These are phyloP conservation scores for Ogataea saltuana DNA, from an alignment of 805 yeast genomes.

Conservation along the genomic window DNA sequence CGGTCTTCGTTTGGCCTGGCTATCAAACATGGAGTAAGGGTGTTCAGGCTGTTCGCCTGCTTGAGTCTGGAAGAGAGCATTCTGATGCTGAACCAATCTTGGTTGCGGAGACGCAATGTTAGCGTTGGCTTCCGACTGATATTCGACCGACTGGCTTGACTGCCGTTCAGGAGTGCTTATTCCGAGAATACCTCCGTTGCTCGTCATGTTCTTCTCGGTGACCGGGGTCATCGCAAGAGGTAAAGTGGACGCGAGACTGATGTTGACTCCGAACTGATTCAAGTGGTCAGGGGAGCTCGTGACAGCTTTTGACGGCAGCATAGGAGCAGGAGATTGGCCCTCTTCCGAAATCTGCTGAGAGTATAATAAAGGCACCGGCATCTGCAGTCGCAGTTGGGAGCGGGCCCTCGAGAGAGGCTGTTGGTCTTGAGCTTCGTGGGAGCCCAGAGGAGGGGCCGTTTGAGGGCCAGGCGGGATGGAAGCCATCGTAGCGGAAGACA, in stretches of 20 bases:
- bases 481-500: constrained; percentile 8
- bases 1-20: background rate
- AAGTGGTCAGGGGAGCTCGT: constrained; percentile 23
- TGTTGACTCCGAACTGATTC: constrained; percentile 46
- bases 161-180: constrained; percentile 24
- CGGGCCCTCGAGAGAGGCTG: constrained; percentile 39
- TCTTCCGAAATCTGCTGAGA: constrained; percentile 11
- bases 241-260: constrained; percentile 64
- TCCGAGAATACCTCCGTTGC: constrained; percentile 18
- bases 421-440: constrained; percentile 23
- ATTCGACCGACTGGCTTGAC: background rate
- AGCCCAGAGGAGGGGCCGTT: constrained; percentile 30
- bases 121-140: background rate
- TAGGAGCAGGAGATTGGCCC: constrained; percentile 5
- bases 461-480: constrained; percentile 28
- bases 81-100: constrained; percentile 5
- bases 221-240: constrained; percentile 81
- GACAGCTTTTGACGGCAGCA: constrained; percentile 4
- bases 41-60: constrained; percentile 3
- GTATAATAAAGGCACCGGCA: constrained; percentile 64
- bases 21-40: background rate
- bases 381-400: constrained; percentile 64
- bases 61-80: background rate
- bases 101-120: constrained; percentile 13
- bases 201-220: constrained; percentile 48